phyloP scores from a whole-genome alignment of 352 stramenopile genomes.

The Pythium volutum region DNA sequence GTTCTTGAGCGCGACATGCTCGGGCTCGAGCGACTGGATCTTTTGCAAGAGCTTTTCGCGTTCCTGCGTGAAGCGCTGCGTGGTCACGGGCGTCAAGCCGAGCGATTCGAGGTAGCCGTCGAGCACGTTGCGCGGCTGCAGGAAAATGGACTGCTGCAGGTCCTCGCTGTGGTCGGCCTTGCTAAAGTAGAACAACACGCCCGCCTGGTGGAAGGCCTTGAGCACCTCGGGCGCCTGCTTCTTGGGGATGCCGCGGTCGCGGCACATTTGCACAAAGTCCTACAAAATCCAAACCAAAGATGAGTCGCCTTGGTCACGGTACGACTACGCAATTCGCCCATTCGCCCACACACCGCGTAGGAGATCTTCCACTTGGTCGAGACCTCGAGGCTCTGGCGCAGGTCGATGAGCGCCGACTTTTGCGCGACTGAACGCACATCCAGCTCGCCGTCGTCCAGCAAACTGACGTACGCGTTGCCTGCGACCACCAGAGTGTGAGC shows the following conservation, averaged over 20 bases:
- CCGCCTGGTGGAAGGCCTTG: constrained; percentile 69
- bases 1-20: constrained; percentile 65
- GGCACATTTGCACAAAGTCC: constrained; percentile 72
- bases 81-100: constrained; percentile 62
- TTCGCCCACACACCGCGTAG: constrained; percentile 32
- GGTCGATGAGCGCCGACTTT: constrained; percentile 74
- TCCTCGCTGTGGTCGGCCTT: constrained; percentile 65
- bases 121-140: constrained; percentile 76
- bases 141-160: constrained; percentile 70
- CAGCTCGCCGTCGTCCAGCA: constrained; percentile 71
- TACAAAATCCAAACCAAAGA: constrained; percentile 10
- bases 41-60: constrained; percentile 59
- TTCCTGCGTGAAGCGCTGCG: constrained; percentile 64
- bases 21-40: constrained; percentile 64
- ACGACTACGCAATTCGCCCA: background rate
- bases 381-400: constrained; percentile 66
- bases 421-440: constrained; percentile 76
- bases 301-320: background rate
- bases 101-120: constrained; percentile 79
- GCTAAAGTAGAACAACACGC: constrained; percentile 79
- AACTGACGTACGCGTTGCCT: constrained; percentile 69
- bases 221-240: constrained; percentile 79
- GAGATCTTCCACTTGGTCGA: constrained; percentile 82
- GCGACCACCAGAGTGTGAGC: background rate
- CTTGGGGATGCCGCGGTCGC: constrained; percentile 75